Base-by-base conservation (phyloP, 106 monocot genomes). In the Phalaenopsis aphrodite region DNA sequence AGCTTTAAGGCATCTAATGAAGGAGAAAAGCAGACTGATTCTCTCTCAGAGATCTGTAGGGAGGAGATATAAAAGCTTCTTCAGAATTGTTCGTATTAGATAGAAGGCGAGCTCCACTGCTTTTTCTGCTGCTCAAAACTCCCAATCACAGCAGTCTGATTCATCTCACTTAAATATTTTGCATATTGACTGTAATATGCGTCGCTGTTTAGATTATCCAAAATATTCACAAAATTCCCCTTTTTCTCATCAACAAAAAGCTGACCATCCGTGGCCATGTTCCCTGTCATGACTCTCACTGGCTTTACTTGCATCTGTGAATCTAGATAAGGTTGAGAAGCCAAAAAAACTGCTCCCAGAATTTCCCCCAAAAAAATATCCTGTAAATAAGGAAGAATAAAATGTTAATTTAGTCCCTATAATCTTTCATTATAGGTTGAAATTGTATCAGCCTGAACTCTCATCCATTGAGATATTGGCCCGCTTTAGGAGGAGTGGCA, bases 331-430 rank as follows among this genome's bases (percentile, higher is more conserved):
- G 72, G 56, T 41, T 83, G 85, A 78, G 89, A 81, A 15, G 73
- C 87, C 77, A 98, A 73, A 48, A 86, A 78, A 14, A 91, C 87
- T 52, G 92, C 94, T 74, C 98, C 94, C 56, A 94, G 85, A 17
- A 89, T 82, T 85, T 98, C 98, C 1, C 98, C 98, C 75, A 89
- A 57, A 89, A 98, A 98, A 19, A 87, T 93, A 49, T 93, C 91
- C 95, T 95, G 84, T 46, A 84, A 65, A 72, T 46, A 75, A 43
- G 19, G 7, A 56, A 72, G 23, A 42, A 36, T 30, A 30, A 30
- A 30, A 30, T 30, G 30, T 30, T 30, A 30, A 30, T 30, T 30
- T 30, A 30, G 30, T 30, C 30, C 30, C 30, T 30, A 30, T 30
- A 30, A 30, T 30, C 30, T 30, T 30, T 30, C 30, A 30, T 30